These are phyloP conservation scores for Lignosus rhinocerotis DNA, from an alignment of 1,284 basidiomycete species.

Conservation along the genomic window DNA sequence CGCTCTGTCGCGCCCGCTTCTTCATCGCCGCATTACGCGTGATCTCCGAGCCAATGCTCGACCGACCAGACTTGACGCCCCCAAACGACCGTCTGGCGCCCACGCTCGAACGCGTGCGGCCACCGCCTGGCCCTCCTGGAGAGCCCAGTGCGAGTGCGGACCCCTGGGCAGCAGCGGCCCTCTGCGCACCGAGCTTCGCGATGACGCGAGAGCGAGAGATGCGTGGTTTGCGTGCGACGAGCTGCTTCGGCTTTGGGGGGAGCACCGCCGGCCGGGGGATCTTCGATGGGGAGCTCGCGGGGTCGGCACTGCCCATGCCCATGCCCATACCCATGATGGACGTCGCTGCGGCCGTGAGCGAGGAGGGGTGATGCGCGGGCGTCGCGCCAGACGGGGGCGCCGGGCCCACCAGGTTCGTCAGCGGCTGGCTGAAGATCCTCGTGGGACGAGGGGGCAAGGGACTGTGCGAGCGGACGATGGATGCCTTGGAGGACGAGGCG, in stretches of 20 bases:
- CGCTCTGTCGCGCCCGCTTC: constrained; percentile 67
- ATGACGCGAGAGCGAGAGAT: constrained; percentile 80
- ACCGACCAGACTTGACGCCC: constrained; percentile 40
- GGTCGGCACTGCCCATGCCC: not conserved
- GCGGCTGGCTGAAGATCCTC: constrained; percentile 57
- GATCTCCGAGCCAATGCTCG: constrained; percentile 37
- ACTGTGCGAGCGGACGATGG: constrained; percentile 43
- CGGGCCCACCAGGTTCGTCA: constrained; percentile 35
- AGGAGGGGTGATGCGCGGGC: constrained; percentile 35
- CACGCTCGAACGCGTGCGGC: constrained; percentile 53
- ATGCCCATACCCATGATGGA: constrained; percentile 21
- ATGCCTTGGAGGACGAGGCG: constrained; percentile 17
- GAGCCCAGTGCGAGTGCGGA: constrained; percentile 3
- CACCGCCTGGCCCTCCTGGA: not conserved
- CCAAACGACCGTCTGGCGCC: constrained; percentile 50
- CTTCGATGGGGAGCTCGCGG: constrained; percentile 19
- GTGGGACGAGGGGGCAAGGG: constrained; percentile 32
- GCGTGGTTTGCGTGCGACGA: constrained; percentile 61
- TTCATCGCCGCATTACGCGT: constrained; percentile 62
- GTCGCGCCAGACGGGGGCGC: constrained; percentile 41
- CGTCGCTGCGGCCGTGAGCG: constrained; percentile 35
- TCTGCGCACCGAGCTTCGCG: constrained; percentile 70
- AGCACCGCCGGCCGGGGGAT: constrained; percentile 24
- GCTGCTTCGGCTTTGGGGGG: constrained; percentile 39
- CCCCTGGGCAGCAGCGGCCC: constrained; percentile 40